Evolutionary conservation across 768 basidiomycete genomes (phyloP), one percentile per base, ranked within the genome.

Genomic region (Kwoniella bestiolae): DNA sequence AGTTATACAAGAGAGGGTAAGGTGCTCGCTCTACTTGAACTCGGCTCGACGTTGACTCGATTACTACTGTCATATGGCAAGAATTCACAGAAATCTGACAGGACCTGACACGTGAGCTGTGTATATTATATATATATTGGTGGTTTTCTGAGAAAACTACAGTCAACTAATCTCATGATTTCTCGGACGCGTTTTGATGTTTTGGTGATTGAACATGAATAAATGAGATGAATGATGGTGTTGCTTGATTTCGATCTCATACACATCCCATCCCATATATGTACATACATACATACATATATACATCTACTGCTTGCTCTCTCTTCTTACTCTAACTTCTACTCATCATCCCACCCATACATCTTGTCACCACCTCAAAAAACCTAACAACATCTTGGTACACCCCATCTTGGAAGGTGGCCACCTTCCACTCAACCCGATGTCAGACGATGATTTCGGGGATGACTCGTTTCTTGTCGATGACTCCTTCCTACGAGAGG

Each of bases 361-460:
- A 55, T 28, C 29, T 55, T 16, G 52, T 5, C 3, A 47, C 46
- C 18, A 21, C 21, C 23, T 11, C 11, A 47, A 47, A 5, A 23
- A 47, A 47, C 11, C n/a, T 8, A 41, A 41, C 38, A 41, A 7
- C 16, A 38, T 55, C 52, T 55, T 55, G 52, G 23, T 55, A 34
- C 32, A 21, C 14, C 14, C 11, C 50, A 28, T 44, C 47, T 52
- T 61, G n/a, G n/a, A n/a, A n/a, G n/a, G n/a, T n/a, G 60, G 60
- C 60, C 60, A 61, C 60, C 34, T 26, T 14, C 50, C 23, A 52
- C 52, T 55, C 18, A 14, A 32, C n/a, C 58, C 49, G n/a, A 79
- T 80, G 77, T 80, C 79, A n/a, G 79, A 80, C 64, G 69, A 70
- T 66, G 70, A 71, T 49, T 74, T 75, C 56, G 71, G 70, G 56